Base-by-base conservation (phyloP, 306 rosid species). In the Prunus fruticosa region DNA sequence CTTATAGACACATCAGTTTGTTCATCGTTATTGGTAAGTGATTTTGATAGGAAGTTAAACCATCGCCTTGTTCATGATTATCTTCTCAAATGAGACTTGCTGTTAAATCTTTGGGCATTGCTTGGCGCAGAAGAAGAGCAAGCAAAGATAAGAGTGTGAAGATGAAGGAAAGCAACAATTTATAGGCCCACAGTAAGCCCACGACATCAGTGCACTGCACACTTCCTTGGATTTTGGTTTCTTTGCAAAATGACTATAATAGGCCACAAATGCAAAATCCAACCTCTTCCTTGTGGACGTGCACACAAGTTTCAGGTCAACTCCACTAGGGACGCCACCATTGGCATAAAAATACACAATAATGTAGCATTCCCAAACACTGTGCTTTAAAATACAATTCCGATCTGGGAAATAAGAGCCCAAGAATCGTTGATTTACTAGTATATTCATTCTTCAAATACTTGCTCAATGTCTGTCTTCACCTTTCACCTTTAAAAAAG, bases 251-350 rank as follows among this genome's bases (percentile, higher is more conserved):
- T 30, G 77, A 30, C 56, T 49, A 28, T n/a, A 0, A 38, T 32
- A 4, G 63, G 72, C 64, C 60, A 51, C 66, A 53, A 67, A 27
- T 6, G 71, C 52, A 16, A 65, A 72, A 78, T 11, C 52, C 71
- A 78, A 72, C 74, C 47, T 72, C 73, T 18, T 52, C 30, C 38
- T 8, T 18, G 41, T 47, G 68, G 50, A 9, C 50, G 69, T 64
- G 49, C 69, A 0, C 69, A 64, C 38, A 34, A 34, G 2, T 4
- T 64, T 1, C 11, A 64, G 69, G 69, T 64, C 69, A 64, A 64
- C 69, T 18, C 49, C 82, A 16, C 72, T 15, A 45, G 11, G 50
- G 78, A 72, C 78, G 41, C 69, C 61, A 43, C 43, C 71, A 64
- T 79, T 30, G 45, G 61, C 78, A 54, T 79, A 1, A 74, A 57